Percentiles rank a stretch among this genome's conserved stretches.
phyloP scores from a whole-genome alignment of 2,329 filamentous ascomycete genomes.

The Aschersonia sp. region DNA sequence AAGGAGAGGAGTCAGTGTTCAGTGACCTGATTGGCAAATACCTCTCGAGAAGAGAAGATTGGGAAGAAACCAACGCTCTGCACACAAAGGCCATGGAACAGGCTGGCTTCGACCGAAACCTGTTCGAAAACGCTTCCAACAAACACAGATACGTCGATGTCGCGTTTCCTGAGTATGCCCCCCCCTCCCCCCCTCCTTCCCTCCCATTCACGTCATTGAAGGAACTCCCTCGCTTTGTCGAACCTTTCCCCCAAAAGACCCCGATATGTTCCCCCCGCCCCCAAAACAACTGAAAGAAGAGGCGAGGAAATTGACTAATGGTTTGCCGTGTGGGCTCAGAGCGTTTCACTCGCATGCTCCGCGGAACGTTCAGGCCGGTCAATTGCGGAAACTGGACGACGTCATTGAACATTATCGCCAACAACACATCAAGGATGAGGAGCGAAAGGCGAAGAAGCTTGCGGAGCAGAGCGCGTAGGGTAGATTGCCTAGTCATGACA shows the following conservation, averaged over 20 bases:
- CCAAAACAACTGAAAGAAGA: not conserved
- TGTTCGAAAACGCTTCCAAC: conserved; percentile 30
- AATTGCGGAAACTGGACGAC: conserved; percentile 37
- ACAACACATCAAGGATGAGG: conserved; percentile 38
- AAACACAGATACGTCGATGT: conserved; percentile 34
- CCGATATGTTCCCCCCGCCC: no score
- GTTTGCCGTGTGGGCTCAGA: conserved; percentile 15
- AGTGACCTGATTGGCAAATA: conserved; percentile 31
- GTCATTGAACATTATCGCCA: conserved; percentile 42
- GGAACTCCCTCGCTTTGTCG: not conserved
- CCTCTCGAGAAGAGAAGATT: conserved; percentile 30
- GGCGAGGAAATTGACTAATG: not conserved
- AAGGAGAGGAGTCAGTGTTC: conserved; percentile 34
- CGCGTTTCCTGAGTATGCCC: conserved; percentile 42
- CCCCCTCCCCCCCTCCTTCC: no score
- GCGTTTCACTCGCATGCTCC: conserved; percentile 33
- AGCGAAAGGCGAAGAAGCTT: conserved; percentile 36
- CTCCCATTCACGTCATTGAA: not conserved
- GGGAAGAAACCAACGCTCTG: conserved; percentile 36
- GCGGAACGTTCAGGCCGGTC: conserved; percentile 40
- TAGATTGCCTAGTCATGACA: no score
- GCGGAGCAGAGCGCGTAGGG: conserved; percentile 20
- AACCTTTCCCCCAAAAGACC: not conserved
- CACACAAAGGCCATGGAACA: conserved; percentile 38
- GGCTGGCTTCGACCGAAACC: conserved; percentile 41